Evolutionary conservation across 306 rosid genomes (phyloP), one percentile per base, ranked within the genome.

Genomic region (Carpinus viminea): DNA sequence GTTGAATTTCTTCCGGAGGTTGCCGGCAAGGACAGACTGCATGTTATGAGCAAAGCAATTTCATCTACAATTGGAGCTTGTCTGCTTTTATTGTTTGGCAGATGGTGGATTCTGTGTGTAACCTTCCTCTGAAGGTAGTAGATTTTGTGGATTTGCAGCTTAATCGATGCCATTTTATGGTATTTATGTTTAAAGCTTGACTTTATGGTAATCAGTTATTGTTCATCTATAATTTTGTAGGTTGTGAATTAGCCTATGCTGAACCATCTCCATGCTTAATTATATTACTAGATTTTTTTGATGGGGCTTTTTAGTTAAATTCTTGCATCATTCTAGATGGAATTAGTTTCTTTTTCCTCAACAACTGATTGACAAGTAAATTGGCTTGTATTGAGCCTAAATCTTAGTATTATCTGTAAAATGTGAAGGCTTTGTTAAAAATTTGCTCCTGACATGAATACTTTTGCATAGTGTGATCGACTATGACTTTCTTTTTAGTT

Each of bases 11-110:
- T 94, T 94, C 93, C 85, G 98, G n/a, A 88, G 98, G 89, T 75
- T 94, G 71, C 97, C n/a, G 11, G 98, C 98, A 59, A 89, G 95
- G 84, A 92, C 98, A 57, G 98, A 94, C 75, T 92, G 98, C 89
- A 94, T 94, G 98, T 86, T 94, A 53, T 94, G 89, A 94, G 83
- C 74, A 68, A 66, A 61, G 12, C 13, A 11, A 70, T 78, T 72
- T 76, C 17, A 48, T 76, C 46, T 21, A 55, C 31, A 28, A 57
- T 80, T 43, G 75, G 76, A 75, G 69, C 81, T 48, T 57, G 76
- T 53, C 79, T 62, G 59, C 69, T 82, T 75, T 86, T 68, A 54
- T 74, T 76, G 84, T 82, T 74, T 77, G 75, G 79, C 78, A 61
- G 85, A 73, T 83, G 66, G 54, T 83, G 62, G 70, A 46, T 74